Conservation (phyloP, 257 asterid genomes). For the Scutellaria minor region DNA sequence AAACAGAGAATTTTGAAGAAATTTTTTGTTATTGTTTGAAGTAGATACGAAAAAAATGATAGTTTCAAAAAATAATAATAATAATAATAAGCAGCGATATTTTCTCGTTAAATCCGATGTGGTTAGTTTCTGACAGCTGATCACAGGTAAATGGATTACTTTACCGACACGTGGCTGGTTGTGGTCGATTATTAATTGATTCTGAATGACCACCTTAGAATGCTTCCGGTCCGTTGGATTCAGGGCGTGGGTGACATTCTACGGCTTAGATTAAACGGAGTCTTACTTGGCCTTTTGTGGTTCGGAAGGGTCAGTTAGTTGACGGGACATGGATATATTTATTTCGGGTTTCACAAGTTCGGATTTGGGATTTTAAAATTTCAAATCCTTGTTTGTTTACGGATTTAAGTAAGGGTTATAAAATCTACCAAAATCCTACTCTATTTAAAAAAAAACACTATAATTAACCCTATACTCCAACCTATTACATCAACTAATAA, state of each 20-base stretch:
- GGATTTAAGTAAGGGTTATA: too few species aligned
- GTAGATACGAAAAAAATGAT: background rate
- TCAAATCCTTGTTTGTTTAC: too few species aligned
- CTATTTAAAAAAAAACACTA: too few species aligned
- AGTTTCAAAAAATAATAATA: background rate
- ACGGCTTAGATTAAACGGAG: slow-evolving; percentile 34
- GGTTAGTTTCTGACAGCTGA: slow-evolving; percentile 48
- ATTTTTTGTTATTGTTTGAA: background rate
- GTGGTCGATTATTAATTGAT: slow-evolving; percentile 18
- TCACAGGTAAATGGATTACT: slow-evolving; percentile 36
- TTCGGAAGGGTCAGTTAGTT: slow-evolving; percentile 19
- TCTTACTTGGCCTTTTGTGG: slow-evolving; percentile 27
- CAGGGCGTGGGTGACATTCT: background rate
- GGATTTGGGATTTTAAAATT: too few species aligned
- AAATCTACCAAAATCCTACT: too few species aligned
- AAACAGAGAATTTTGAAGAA: slow-evolving; percentile 4
- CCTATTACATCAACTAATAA: too few species aligned
- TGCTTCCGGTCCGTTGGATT: slow-evolving; percentile 49
- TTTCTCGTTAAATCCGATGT: slow-evolving; percentile 41
- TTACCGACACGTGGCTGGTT: slow-evolving; percentile 40
- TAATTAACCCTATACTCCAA: too few species aligned
- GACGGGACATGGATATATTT: too few species aligned
- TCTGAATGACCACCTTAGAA: slow-evolving; percentile 36
- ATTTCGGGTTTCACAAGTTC: too few species aligned
- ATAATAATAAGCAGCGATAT: slow-evolving; percentile 33